phyloP scores from a whole-genome alignment of 768 basidiomycete genomes.

The Panaeolus cyanescens region DNA sequence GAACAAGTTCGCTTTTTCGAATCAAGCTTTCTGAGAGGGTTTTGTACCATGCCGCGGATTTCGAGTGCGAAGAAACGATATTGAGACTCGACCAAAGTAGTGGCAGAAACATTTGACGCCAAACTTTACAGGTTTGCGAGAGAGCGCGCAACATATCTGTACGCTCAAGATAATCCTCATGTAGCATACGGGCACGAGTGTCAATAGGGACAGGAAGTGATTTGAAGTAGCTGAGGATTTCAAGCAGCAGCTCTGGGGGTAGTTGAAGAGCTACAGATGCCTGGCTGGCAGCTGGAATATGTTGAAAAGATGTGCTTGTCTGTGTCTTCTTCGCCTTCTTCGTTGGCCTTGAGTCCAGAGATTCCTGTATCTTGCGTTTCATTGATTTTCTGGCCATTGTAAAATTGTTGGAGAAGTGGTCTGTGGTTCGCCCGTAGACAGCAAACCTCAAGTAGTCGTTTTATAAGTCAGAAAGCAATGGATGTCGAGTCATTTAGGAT shows the following conservation, averaged over 20 bases:
- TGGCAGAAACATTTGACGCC: conserved; percentile 28
- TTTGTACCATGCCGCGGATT: conserved; percentile 23
- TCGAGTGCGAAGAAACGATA: conserved; percentile 22
- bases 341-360: neutral
- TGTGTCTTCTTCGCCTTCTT: neutral
- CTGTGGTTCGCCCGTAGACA: too few relatives aligned
- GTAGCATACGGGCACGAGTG: neutral
- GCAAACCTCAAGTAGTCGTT: too few relatives aligned
- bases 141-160: conserved; percentile 30
- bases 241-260: conserved; percentile 30
- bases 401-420: neutral
- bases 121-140: conserved; percentile 32
- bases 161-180: conserved; percentile 19
- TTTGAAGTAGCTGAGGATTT: conserved; percentile 30
- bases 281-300: neutral
- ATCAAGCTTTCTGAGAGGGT: conserved; percentile 22
- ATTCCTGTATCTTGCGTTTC: neutral
- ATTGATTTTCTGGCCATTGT: neutral
- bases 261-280: conserved; percentile 21
- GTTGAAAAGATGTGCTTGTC: too few relatives aligned
- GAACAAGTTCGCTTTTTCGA: conserved; percentile 23
- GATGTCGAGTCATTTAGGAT: neutral
- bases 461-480: neutral
- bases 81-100: conserved; percentile 33
- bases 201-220: conserved; percentile 19